Conservation (phyloP, 345 rosid genomes). For the Aurinia saxatilis region DNA sequence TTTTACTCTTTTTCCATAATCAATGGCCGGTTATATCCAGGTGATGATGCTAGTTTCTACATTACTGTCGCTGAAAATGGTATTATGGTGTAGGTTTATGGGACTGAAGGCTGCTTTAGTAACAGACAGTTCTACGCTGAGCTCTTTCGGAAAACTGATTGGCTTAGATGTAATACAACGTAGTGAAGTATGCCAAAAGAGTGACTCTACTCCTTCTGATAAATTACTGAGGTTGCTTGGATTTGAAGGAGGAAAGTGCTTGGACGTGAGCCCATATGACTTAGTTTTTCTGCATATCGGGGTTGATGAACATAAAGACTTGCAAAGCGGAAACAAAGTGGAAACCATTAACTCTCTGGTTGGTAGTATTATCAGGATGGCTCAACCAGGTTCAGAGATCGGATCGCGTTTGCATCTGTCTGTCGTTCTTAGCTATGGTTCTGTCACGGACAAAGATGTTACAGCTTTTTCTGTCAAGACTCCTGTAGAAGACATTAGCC, state of each 20-base stretch:
- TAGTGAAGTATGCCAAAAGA: constrained; percentile 28
- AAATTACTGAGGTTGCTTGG: constrained; percentile 58
- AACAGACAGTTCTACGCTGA: constrained; percentile 38
- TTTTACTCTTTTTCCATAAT: background rate
- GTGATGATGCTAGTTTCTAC: constrained; percentile 1
- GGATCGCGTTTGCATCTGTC: constrained; percentile 66
- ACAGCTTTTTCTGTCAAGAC: constrained; percentile 35
- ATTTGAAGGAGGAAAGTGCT: constrained; percentile 49
- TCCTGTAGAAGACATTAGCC: constrained; percentile 26
- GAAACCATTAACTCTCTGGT: constrained; percentile 48
- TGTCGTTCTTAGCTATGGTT: constrained; percentile 64
- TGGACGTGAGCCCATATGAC: constrained; percentile 51
- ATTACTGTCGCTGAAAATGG: background rate
- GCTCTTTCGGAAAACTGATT: constrained; percentile 45
- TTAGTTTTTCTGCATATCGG: constrained; percentile 59
- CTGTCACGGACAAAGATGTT: constrained; percentile 32
- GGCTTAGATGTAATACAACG: constrained; percentile 43
- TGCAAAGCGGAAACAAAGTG: constrained; percentile 15
- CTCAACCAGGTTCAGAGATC: constrained; percentile 55
- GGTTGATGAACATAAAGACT: constrained; percentile 30
- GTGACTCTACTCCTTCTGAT: constrained; percentile 23
- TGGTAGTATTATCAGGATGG: constrained; percentile 37
- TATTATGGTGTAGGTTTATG: constrained; percentile 51
- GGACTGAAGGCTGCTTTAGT: constrained; percentile 74
- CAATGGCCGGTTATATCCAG: background rate